These are phyloP conservation scores for Biancaea sappan DNA, from an alignment of 306 rosid genomes.

Conservation along the genomic window DNA sequence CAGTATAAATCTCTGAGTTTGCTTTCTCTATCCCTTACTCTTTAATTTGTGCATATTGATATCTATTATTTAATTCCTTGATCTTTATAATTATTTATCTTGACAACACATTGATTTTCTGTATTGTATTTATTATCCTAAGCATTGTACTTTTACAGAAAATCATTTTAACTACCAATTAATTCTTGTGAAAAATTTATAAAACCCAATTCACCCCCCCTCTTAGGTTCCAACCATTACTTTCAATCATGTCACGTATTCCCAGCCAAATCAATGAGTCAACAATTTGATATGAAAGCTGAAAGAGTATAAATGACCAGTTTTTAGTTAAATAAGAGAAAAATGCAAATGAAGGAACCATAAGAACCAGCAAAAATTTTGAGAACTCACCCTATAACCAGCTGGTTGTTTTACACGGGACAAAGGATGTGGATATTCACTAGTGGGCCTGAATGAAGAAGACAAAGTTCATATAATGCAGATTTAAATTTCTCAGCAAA, in stretches of 20 bases:
- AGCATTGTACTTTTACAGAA: too few relatives aligned
- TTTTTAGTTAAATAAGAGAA: slow-evolving; percentile 26
- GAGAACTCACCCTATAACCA: slow-evolving; percentile 80
- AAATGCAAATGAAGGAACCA: slow-evolving; percentile 13
- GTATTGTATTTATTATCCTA: too few relatives aligned
- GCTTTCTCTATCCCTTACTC: too few relatives aligned
- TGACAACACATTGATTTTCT: too few relatives aligned
- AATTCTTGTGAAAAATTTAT: too few relatives aligned
- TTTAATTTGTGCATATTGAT: too few relatives aligned
- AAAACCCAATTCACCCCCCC: too few relatives aligned
- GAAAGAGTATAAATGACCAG: slow-evolving; percentile 34
- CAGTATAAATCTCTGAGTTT: too few relatives aligned
- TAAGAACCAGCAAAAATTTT: slow-evolving; percentile 23
- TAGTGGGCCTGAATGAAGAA: slow-evolving; percentile 74
- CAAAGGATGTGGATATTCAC: slow-evolving; percentile 96
- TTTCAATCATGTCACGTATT: slow-evolving; percentile 94
- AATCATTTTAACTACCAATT: too few relatives aligned
- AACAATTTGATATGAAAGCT: slow-evolving; percentile 98
- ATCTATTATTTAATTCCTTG: too few relatives aligned
- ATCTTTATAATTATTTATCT: too few relatives aligned
- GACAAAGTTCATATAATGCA: slow-evolving; percentile 28
- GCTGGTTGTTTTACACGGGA: slow-evolving; percentile 96
- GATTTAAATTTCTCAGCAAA: slow-evolving; percentile 30
- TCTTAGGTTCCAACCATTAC: too few relatives aligned
- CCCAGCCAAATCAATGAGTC: slow-evolving; percentile 99